Evolutionary conservation across 2,329 filamentous ascomycete genomes (phyloP).

Genomic region (Pseudonectria foliicola): DNA sequence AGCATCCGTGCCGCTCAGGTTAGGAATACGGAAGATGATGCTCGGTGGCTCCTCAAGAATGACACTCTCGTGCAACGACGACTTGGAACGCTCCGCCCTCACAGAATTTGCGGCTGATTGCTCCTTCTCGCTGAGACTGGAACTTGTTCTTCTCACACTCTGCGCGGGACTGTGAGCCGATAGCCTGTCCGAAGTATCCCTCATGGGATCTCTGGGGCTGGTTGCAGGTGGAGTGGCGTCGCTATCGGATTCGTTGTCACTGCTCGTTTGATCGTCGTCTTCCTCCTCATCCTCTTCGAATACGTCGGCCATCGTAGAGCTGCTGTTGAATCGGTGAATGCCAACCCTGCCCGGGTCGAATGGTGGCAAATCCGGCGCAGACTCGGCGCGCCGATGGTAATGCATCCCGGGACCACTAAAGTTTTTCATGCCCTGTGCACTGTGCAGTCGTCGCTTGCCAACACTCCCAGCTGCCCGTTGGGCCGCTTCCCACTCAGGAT

Average conservation of each 20-base stretch:
- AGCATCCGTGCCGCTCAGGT: conserved; percentile 27
- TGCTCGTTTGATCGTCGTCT: conserved; percentile 41
- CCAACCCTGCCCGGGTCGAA: conserved; percentile 58
- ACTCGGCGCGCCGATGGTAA: conserved; percentile 72
- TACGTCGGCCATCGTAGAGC: conserved; percentile 74
- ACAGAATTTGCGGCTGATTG: conserved; percentile 22
- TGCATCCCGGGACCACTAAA: conserved; percentile 64
- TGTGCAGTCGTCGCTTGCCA: conserved; percentile 64
- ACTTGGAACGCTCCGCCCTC: conserved; percentile 42
- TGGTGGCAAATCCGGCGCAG: conserved; percentile 69
- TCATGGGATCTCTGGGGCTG: conserved; percentile 13
- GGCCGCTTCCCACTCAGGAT: conserved; percentile 60
- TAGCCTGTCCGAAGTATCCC: conserved; percentile 15
- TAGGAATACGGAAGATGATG: conserved; percentile 33
- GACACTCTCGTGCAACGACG: conserved; percentile 45
- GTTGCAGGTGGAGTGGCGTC: conserved; percentile 28
- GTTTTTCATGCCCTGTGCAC: conserved; percentile 63
- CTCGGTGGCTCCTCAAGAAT: conserved; percentile 40
- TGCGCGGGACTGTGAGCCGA: conserved; percentile 16
- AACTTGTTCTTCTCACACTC: conserved; percentile 37
- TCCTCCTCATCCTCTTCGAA: conserved; percentile 79
- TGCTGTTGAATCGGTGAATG: conserved; percentile 56
- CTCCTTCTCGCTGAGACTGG: conserved; percentile 36
- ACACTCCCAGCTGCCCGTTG: conserved; percentile 50
- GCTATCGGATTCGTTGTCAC: conserved; percentile 40